Evolutionary conservation across 139 green algal genomes (phyloP).

Genomic region (Asterochloris erici): DNA sequence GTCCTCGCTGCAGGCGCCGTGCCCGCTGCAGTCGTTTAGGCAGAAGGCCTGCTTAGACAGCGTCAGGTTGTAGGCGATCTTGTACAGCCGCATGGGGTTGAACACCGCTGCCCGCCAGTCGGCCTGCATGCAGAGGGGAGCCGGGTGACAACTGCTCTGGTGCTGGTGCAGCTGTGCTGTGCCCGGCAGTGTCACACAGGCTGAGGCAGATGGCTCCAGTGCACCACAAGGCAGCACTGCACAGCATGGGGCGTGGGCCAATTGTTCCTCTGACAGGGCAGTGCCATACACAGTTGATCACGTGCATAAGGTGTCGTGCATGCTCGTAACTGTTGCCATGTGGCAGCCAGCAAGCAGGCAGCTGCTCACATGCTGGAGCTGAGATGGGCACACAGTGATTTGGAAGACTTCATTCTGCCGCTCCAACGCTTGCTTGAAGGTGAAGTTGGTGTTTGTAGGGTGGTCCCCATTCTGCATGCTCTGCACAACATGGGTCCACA

Average conservation of each 20-base stretch:
- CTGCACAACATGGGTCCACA: neutral
- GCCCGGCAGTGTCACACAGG: too few relatives aligned
- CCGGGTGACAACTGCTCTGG: neutral
- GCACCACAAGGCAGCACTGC: neutral
- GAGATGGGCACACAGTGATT: constrained; percentile 34
- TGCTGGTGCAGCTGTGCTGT: neutral
- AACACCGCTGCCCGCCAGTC: constrained; percentile 36
- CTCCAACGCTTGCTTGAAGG: constrained; percentile 35
- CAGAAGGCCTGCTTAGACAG: constrained; percentile 31
- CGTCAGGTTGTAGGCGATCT: constrained; percentile 44
- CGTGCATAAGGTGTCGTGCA: too few relatives aligned
- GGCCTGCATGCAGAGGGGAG: constrained; percentile 17
- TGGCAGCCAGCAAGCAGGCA: too few relatives aligned
- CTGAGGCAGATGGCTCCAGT: too few relatives aligned
- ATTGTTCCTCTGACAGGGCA: too few relatives aligned
- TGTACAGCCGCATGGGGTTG: constrained; percentile 47
- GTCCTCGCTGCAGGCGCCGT: constrained; percentile 45
- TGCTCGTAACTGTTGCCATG: too few relatives aligned
- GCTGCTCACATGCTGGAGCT: constrained; percentile 16
- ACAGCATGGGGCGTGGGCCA: neutral
- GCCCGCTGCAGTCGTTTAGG: constrained; percentile 48
- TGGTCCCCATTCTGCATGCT: neutral
- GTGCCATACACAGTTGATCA: too few relatives aligned
- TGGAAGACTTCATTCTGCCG: constrained; percentile 17
- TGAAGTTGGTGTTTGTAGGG: constrained; percentile 22